Evolutionary conservation across 2,329 filamentous ascomycete genomes (phyloP), one percentile per base, ranked within the genome.

Genomic region (Aspergillus sp.): DNA sequence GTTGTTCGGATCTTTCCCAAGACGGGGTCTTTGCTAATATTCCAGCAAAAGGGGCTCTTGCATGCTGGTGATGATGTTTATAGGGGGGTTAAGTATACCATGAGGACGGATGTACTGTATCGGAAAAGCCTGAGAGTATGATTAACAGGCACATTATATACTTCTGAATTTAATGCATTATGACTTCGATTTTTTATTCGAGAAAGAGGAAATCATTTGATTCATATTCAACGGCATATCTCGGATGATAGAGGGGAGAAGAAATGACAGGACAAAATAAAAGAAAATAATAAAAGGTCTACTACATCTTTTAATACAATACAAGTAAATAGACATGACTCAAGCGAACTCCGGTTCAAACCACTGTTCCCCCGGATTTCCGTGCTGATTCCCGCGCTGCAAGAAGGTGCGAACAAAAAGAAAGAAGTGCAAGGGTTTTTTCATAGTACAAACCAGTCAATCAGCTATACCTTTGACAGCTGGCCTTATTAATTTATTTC

Each of bases 61-160:
- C 77, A 80, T 54, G 68, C 69, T 11, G 77, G 77, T 1, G 75
- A 76, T 42, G 74, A 79, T 53, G 75, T 80, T 7, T 50, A 70
- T 39, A 58, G 60, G 9, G 76, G 77, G 0, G 66, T 67, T 0
- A 79, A 80, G 55, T 73, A 72, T 52, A 78, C 77, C 1, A 63
- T 78, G 61, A 61, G 76, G 40, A 77, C 75, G 7, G 77, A 79
- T 57, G 50, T 79, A 26, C 73, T 79, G 74, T 79, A 42, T 36
- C 19, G 19, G 19, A 19, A 19, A 19, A 19, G 19, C 19, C 19
- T 19, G 19, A 19, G 19, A 19, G 19, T 19, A 19, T 19, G 19
- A 19, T 19, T 19, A 19, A 19, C 19, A 19, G 19, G 19, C 19
- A 19, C 19, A 19, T 19, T 19, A 19, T 19, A 19, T 19, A 19